Percentiles rank a stretch among this genome's conserved stretches.
Conservation (phyloP, 2,329 filamentous ascomycete species). For the Pseudopyrenochaeta lycopersici region DNA sequence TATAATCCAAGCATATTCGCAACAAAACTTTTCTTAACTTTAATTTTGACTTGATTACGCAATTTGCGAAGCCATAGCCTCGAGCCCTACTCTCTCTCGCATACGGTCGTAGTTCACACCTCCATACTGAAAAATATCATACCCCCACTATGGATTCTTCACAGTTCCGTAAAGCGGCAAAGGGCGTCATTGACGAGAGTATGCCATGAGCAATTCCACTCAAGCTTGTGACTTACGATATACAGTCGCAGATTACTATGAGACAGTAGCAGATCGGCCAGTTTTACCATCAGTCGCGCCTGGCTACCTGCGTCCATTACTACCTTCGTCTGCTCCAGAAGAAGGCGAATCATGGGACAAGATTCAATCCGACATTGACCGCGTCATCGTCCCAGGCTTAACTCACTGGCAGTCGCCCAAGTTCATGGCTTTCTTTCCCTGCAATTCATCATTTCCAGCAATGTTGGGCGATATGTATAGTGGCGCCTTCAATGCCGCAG, state of each 20-base stretch:
- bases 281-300: constrained; percentile 83
- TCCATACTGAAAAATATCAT: not conserved
- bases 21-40: not conserved
- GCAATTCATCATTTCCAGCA: constrained; percentile 79
- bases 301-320: constrained; percentile 82
- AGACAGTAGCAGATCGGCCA: constrained; percentile 72
- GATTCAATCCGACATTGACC: constrained; percentile 84
- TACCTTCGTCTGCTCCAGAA: constrained; percentile 72
- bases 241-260: constrained; percentile 83
- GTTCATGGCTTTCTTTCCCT: constrained; percentile 96
- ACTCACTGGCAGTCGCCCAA: constrained; percentile 94
- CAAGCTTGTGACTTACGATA: constrained; percentile 2
- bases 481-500: constrained; percentile 85
- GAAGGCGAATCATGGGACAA: constrained; percentile 76
- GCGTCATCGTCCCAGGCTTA: constrained; percentile 87
- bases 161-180: constrained; percentile 80
- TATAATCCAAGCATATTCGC: not conserved
- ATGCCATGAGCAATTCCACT: constrained; percentile 12
- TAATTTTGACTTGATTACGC: not conserved
- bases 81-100: not conserved
- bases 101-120: not conserved
- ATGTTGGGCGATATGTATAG: constrained; percentile 95
- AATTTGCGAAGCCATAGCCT: not conserved
- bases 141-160: constrained; percentile 69
- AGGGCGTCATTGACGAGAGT: constrained; percentile 85